Evolutionary conservation across 2,329 filamentous ascomycete species (phyloP).

Genomic region (Aspergillus fructus): DNA sequence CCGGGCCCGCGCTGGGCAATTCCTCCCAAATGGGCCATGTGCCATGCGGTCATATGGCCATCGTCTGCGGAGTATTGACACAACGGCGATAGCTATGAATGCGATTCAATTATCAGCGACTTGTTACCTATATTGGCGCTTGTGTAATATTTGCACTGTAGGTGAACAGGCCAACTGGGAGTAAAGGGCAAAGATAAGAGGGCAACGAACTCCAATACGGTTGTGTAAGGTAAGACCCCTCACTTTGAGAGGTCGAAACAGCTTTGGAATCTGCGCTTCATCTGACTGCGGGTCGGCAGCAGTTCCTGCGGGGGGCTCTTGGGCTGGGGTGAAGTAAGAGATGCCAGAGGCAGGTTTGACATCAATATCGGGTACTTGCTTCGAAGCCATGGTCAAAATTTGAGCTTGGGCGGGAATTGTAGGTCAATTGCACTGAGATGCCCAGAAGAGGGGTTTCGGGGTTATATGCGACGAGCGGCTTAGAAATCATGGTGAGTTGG

Average conservation of each 20-base stretch:
- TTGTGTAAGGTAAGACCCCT: slow-evolving; percentile 63
- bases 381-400: background rate
- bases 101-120: background rate
- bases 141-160: background rate
- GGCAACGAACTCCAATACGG: slow-evolving; percentile 20
- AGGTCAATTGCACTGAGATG: background rate
- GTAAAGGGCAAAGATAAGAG: background rate
- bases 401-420: background rate
- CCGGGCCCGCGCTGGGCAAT: slow-evolving; percentile 74
- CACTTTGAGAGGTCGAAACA: slow-evolving; percentile 59
- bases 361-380: slow-evolving; percentile 27
- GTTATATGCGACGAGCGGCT: background rate
- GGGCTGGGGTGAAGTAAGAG: slow-evolving; percentile 44
- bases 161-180: background rate
- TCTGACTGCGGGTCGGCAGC: slow-evolving; percentile 42
- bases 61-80: slow-evolving; percentile 64
- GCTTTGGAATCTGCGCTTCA: slow-evolving; percentile 50
- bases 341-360: slow-evolving; percentile 41
- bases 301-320: slow-evolving; percentile 36
- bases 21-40: slow-evolving; percentile 77
- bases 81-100: slow-evolving; percentile 49
- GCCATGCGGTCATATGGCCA: slow-evolving; percentile 76
- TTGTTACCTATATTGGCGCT: background rate
- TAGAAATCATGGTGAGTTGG: background rate
- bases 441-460: background rate